A percentile compares a stretch with the other conserved stretches of the same genome.
phyloP scores from a whole-genome alignment of 2,329 filamentous ascomycete genomes.

The Neurospora sp. region DNA sequence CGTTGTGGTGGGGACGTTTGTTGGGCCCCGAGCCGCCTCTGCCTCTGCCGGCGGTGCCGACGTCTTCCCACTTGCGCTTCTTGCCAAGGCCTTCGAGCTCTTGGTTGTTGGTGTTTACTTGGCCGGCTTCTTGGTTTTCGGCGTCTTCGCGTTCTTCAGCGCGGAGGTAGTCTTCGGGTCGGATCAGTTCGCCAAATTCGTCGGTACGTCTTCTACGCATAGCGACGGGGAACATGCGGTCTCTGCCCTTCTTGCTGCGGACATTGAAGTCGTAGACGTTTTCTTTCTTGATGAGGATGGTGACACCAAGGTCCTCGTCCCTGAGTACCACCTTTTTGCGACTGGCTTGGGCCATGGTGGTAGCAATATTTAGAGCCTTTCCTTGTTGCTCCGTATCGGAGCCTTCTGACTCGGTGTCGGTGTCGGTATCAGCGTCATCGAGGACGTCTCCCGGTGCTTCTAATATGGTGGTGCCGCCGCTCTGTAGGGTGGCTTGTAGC shows the following conservation, averaged over 20 bases:
- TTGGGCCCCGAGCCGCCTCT: slow-evolving; percentile 35
- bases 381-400: slow-evolving; percentile 86
- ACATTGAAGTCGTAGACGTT: slow-evolving; percentile 92
- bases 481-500: slow-evolving; percentile 70
- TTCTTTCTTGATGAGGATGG: slow-evolving; percentile 78
- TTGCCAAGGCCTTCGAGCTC: slow-evolving; percentile 63
- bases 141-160: slow-evolving; percentile 80
- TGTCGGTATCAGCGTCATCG: slow-evolving; percentile 79
- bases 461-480: slow-evolving; percentile 54
- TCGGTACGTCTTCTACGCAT: slow-evolving; percentile 70
- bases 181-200: slow-evolving; percentile 89
- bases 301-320: slow-evolving; percentile 86
- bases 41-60: slow-evolving; percentile 32
- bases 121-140: slow-evolving; percentile 52
- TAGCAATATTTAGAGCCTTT: slow-evolving; percentile 79
- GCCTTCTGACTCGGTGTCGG: slow-evolving; percentile 77
- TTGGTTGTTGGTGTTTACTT: slow-evolving; percentile 34
- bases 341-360: slow-evolving; percentile 71
- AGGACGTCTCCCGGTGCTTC: slow-evolving; percentile 63
- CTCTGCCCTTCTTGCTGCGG: slow-evolving; percentile 79
- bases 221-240: slow-evolving; percentile 84
- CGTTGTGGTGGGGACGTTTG: slow-evolving; percentile 48
- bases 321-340: slow-evolving; percentile 78
- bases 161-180: slow-evolving; percentile 85
- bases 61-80: slow-evolving; percentile 89